A percentile compares a stretch with the other conserved stretches of the same genome.
Evolutionary conservation across 345 rosid species (phyloP).

Genomic region (Eucalyptus melliodora): DNA sequence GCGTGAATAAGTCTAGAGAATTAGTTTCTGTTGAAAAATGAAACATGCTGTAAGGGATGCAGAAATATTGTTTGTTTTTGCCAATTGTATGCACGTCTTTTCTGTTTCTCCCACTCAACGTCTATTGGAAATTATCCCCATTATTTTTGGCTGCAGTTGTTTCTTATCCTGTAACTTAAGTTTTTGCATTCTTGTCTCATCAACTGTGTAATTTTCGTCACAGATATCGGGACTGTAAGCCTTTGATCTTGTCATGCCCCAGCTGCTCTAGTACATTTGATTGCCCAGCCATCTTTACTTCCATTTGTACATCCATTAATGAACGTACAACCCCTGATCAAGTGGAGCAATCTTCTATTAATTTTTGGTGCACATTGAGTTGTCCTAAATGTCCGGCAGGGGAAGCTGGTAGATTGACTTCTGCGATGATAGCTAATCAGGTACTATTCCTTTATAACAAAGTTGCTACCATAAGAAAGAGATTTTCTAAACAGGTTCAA

Average conservation of each 20-base stretch:
- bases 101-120: not conserved
- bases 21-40: not conserved
- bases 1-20: not conserved
- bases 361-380: slow-evolving; percentile 63
- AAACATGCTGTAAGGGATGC: not conserved
- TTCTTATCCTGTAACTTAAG: not conserved
- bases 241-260: slow-evolving; percentile 68
- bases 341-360: slow-evolving; percentile 26
- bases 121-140: not conserved
- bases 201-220: not conserved
- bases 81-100: not conserved
- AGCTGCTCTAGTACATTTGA: slow-evolving; percentile 67
- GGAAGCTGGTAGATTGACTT: slow-evolving; percentile 49
- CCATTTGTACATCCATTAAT: slow-evolving; percentile 18
- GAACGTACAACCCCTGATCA: slow-evolving; percentile 21
- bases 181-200: not conserved
- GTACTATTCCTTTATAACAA: slow-evolving; percentile 9
- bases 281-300: slow-evolving; percentile 60
- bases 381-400: slow-evolving; percentile 73
- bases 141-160: not conserved
- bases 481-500: not conserved
- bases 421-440: slow-evolving; percentile 86
- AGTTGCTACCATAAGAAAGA: not conserved
- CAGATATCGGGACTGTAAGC: slow-evolving; percentile 80
- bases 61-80: not conserved